A percentile compares a stretch with the other conserved stretches of the same genome.
These are phyloP conservation scores for Zalerion maritima DNA, from an alignment of 495 filamentous ascomycete species.

Conservation along the genomic window DNA sequence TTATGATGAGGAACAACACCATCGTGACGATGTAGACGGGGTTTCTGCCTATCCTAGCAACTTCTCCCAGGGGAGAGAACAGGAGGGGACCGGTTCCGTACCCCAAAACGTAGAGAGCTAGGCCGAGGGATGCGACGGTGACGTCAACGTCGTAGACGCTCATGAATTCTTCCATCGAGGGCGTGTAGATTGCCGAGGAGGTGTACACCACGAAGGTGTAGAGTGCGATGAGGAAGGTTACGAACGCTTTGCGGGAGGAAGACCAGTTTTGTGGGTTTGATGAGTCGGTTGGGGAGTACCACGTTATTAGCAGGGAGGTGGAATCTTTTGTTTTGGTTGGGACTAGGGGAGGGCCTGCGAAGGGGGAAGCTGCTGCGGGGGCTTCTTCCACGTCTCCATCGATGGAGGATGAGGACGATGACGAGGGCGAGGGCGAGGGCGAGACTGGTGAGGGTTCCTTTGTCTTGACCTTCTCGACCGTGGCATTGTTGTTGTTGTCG, in stretches of 20 bases:
- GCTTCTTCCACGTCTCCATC: too few species aligned
- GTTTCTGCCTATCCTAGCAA: conserved; percentile 49
- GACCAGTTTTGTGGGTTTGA: conserved; percentile 44
- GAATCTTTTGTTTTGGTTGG: conserved; percentile 28
- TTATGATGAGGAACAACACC: conserved; percentile 53
- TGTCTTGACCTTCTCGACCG: conserved; percentile 8
- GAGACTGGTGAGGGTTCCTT: conserved; percentile 24
- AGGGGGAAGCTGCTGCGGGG: too few species aligned
- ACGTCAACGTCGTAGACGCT: conserved; percentile 36
- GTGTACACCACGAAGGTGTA: conserved; percentile 38
- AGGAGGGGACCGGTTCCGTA: conserved; percentile 40
- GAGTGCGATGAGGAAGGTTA: conserved; percentile 35
- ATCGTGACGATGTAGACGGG: conserved; percentile 60
- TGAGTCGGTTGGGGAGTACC: conserved; percentile 38
- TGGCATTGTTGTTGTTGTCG: background rate
- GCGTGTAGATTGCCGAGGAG: conserved; percentile 33
- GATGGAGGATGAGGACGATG: too few species aligned
- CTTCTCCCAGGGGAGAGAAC: conserved; percentile 33
- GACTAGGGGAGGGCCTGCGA: too few species aligned
- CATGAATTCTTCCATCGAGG: conserved; percentile 27
- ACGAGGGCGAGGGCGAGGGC: too few species aligned
- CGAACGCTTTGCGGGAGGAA: conserved; percentile 18
- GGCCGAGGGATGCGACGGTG: conserved; percentile 37
- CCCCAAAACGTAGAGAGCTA: conserved; percentile 44
- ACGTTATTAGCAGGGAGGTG: conserved; percentile 43